Base-by-base conservation (phyloP, 352 stramenopile species). In the Thraustochytrium striatum region DNA sequence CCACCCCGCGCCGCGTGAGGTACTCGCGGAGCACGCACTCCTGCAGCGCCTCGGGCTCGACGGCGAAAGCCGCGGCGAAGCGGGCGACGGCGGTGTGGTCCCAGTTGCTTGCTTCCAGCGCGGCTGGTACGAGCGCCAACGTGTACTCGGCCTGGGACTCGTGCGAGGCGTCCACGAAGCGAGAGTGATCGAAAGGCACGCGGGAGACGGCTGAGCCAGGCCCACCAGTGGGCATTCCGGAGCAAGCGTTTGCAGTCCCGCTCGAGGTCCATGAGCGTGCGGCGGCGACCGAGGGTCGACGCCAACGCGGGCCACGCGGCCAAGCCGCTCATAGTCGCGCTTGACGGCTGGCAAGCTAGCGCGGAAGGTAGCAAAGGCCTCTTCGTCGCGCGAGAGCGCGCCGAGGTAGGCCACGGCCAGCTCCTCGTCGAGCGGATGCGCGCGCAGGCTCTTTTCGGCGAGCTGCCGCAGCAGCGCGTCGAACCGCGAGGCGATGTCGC, bases 221-320 rank as follows among this genome's bases (percentile, higher is more conserved):
- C n/a, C 69, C 69, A 79, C 69, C 69, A 79, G 1, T 7, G 13
- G 0, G 69, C 35, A 33, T 79, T 79, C n/a, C 52, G n/a, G 7
- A 43, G 36, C 50, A 79, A 72, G 11, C 69, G 52, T 5, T 69
- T 21, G 33, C 69, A 62, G 33, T 69, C 52, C 28, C 28, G 35
- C 32, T 25, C 57, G 8, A 79, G 21, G 36, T 62, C 50, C 69
- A 52, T 47, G 28, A 69, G 39, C 21, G n/a, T 25, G 1, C 33
- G 47, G 28, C 8, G 16, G 21, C 47, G 47, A 21, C 69, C 69
- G 3, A 79, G 41, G 30, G 57, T 44, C 55, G 35, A 62, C 25
- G 9, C 52, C 69, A 3, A 79, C 57, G 8, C 69, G n/a, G 11
- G 69, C 69, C 8, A 79, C 3, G 19, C 3, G 38, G n/a, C 38